Conservation (phyloP, 768 basidiomycete genomes). For the Leucosporidium scottii region DNA sequence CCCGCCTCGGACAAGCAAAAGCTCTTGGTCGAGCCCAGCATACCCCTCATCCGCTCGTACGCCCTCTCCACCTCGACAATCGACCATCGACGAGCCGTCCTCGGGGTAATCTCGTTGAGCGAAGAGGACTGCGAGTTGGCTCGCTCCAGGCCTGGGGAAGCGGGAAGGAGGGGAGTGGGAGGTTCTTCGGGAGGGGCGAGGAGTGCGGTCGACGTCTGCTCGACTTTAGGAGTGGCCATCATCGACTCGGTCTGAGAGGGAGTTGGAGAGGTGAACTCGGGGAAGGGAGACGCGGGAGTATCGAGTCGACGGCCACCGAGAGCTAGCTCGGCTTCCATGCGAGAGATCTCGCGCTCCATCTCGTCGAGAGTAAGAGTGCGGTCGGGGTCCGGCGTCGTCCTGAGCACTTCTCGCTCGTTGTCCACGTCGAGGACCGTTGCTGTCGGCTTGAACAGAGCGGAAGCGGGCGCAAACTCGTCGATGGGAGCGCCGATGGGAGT, state of each 20-base stretch:
- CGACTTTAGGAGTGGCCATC: no score
- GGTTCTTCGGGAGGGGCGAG: background rate
- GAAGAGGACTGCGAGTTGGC: background rate
- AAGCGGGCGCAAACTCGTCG: background rate
- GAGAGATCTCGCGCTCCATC: conserved; percentile 28
- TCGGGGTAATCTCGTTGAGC: conserved; percentile 15
- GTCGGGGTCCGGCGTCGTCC: background rate
- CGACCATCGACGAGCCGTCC: conserved; percentile 24
- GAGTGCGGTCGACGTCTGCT: background rate
- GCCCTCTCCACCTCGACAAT: conserved; percentile 30
- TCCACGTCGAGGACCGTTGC: background rate
- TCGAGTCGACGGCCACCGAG: background rate
- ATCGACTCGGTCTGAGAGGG: background rate
- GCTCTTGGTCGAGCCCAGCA: conserved; percentile 9
- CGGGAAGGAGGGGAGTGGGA: background rate
- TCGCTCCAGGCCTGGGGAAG: background rate
- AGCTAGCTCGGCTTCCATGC: conserved; percentile 21
- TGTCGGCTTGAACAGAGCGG: background rate
- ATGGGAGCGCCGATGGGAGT: background rate
- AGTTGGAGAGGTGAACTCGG: background rate
- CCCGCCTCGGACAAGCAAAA: background rate
- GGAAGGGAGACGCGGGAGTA: background rate
- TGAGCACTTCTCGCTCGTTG: background rate
- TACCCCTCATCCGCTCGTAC: conserved; percentile 26
- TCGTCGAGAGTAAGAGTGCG: conserved; percentile 16